A percentile compares a stretch with the other conserved stretches of the same genome.
Conservation (phyloP, 257 asterid species). For the Ocimum tenuiflorum region DNA sequence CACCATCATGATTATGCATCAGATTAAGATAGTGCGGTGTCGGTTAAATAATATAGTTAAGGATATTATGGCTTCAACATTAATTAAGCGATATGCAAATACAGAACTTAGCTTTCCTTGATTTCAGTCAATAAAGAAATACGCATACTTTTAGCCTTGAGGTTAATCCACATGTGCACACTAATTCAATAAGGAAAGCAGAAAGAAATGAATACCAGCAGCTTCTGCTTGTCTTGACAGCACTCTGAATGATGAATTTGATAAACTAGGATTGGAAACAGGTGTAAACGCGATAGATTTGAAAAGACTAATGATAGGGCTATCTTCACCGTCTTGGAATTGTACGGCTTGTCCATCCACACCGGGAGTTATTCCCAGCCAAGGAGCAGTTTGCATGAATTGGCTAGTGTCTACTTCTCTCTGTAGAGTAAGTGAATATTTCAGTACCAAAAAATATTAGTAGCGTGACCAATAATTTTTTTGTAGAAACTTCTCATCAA, state of each 20-base stretch:
- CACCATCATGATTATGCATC: no score
- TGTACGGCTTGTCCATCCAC: conserved; percentile 79
- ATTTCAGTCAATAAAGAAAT: not conserved
- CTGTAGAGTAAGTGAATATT: conserved; percentile 32
- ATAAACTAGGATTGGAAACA: conserved; percentile 53
- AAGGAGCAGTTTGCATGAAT: conserved; percentile 96
- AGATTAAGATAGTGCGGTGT: no score
- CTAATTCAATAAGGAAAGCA: not conserved
- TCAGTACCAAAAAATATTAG: conserved; percentile 10
- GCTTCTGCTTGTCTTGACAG: conserved; percentile 97
- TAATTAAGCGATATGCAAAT: no score
- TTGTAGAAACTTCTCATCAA: not conserved
- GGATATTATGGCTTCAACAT: no score
- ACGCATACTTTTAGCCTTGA: not conserved
- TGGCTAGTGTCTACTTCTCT: conserved; percentile 95
- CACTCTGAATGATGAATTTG: conserved; percentile 59
- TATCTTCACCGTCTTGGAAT: conserved; percentile 68
- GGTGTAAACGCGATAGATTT: conserved; percentile 68
- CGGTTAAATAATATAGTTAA: no score
- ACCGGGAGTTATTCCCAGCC: conserved; percentile 93
- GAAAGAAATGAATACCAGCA: conserved; percentile 57
- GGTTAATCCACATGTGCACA: not conserved
- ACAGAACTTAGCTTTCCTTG: not conserved
- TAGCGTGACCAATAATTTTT: not conserved
- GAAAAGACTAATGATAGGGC: conserved; percentile 76